These are phyloP conservation scores for Linnemannia exigua DNA, from an alignment of 192 early-diverging fungal genomes.

Conservation along the genomic window DNA sequence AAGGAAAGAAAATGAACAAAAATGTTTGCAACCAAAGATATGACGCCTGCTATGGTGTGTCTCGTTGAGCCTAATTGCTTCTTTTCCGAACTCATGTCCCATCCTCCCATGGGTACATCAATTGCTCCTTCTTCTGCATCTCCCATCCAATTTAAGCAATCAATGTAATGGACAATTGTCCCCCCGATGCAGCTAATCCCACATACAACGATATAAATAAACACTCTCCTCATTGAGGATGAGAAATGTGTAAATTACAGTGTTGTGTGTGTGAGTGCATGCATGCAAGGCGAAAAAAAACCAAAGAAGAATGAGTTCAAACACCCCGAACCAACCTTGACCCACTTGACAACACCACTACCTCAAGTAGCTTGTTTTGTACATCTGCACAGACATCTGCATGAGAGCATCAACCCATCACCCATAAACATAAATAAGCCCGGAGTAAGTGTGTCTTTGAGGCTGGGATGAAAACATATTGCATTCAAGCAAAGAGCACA, in stretches of 20 bases:
- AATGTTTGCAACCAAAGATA: background rate
- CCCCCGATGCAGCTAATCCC: no score
- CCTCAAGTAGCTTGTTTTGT: background rate
- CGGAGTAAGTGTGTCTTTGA: background rate
- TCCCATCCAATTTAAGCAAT: no score
- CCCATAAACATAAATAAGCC: background rate
- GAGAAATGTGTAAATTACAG: no score
- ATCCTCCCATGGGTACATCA: no score
- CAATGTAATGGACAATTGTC: no score
- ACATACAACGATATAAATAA: no score
- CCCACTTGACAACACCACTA: background rate
- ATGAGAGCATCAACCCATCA: background rate
- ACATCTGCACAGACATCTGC: conserved; percentile 8
- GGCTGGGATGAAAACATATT: background rate
- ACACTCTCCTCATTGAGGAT: no score
- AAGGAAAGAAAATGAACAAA: background rate
- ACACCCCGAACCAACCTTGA: background rate
- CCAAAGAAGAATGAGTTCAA: background rate
- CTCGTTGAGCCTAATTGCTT: background rate
- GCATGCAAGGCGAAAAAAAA: background rate
- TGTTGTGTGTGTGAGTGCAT: background rate
- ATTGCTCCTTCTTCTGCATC: no score
- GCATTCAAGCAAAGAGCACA: background rate
- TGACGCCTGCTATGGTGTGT: background rate
- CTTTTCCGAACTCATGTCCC: background rate